Base-by-base conservation (phyloP, 805 yeast species). In the Lipomyces mesembrius region DNA sequence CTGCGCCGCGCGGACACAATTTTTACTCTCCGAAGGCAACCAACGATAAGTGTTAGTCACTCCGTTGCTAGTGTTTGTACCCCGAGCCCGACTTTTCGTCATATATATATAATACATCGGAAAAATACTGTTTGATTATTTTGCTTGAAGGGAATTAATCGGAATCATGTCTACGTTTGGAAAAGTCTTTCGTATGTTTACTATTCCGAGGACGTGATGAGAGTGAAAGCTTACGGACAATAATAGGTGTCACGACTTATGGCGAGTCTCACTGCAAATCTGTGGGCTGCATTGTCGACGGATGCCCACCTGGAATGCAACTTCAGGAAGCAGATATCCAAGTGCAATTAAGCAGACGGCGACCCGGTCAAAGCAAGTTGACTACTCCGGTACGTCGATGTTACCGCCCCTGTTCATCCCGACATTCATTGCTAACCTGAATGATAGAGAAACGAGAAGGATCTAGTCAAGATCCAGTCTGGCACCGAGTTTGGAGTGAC, bases 211-310 rank as follows among this genome's bases (percentile, higher is more conserved):
- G 22, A 17, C 11, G 22, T 17, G 8, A 17, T 17, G 22, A 43
- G 22, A 6, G 20, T 17, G 49, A n/a, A 43, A 17, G 20, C 22
- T 43, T 17, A 43, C 49, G 22, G n/a, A 17, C 8, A 17, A 43
- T 43, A 6, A 43, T 43, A 79, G 82, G 81, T 68, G 98, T 94
- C 72, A 94, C 98, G 70, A 94, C 99, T 37, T 94, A 92, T 83
- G 99, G 99, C 72, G 99, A 95, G 78, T 92, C 97, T 8, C 99
- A 95, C 82, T 95, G 99, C 82, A 90, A 87, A 75, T 91, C 97
- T 9, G 99, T 95, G 54, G 99, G 99, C 39, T 95, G 98, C 80
- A 95, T 95, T 69, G 97, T 95, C 52, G 99, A 95, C 74, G 99
- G 99, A 66, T 95, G 92, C 54, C 99, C 99, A 37, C 98, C 99